Conservation (phyloP, 352 stramenopile genomes). For the Lagenidium sp. region DNA sequence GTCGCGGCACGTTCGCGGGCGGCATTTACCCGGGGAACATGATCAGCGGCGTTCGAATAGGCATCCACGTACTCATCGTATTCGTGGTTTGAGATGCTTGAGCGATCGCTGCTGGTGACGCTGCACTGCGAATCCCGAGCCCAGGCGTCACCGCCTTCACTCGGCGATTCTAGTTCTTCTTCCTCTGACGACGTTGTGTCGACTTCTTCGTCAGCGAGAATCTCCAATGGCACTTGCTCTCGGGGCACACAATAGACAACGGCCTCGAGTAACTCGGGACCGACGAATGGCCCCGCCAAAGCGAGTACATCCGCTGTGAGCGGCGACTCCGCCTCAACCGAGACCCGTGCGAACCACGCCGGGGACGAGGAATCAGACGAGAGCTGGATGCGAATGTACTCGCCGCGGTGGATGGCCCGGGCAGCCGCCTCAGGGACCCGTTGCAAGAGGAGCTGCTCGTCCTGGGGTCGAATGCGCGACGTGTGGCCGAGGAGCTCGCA, state of each 20-base stretch:
- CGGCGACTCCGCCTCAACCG: too few relatives aligned
- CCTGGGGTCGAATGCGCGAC: constrained; percentile 13
- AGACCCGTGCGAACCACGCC: too few relatives aligned
- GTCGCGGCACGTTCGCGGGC: too few relatives aligned
- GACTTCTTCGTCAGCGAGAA: constrained; percentile 1
- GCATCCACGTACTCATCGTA: too few relatives aligned
- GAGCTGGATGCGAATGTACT: constrained; percentile 14
- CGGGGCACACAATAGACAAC: constrained; percentile 13
- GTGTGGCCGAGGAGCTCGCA: constrained; percentile 7
- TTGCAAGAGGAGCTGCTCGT: constrained; percentile 15
- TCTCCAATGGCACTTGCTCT: constrained; percentile 8
- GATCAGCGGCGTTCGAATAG: too few relatives aligned
- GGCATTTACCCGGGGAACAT: too few relatives aligned
- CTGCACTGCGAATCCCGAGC: too few relatives aligned
- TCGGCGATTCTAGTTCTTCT: background rate
- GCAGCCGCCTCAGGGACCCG: background rate
- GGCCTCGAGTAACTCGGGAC: constrained; percentile 9
- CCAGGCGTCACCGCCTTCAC: too few relatives aligned
- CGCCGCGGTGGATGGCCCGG: constrained; percentile 8
- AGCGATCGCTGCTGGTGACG: too few relatives aligned
- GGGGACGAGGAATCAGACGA: constrained; percentile 4
- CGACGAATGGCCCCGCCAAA: constrained; percentile 11
- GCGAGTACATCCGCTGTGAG: constrained; percentile 12
- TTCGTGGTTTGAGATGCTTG: too few relatives aligned
- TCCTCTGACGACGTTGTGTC: background rate